Evolutionary conservation across 192 early-diverging fungal species (phyloP), one percentile per base, ranked within the genome.

Genomic region (Entomortierella chlamydospora): DNA sequence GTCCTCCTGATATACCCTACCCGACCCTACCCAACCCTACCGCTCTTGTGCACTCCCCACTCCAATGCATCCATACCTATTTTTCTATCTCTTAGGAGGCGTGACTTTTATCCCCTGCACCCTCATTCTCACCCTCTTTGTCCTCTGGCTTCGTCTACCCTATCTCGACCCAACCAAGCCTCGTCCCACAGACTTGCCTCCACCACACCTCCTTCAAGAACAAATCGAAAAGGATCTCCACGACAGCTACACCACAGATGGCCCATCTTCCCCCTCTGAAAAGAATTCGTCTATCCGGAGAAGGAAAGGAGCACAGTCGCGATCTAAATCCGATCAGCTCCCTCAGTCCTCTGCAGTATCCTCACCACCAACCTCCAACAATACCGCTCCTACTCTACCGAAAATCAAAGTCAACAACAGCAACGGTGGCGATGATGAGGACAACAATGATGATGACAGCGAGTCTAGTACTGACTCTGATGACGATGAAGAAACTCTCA

Each of bases 31-130:
- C n/a, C n/a, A n/a, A n/a, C n/a, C n/a, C n/a, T n/a, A n/a, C n/a
- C n/a, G n/a, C n/a, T n/a, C n/a, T n/a, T n/a, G n/a, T n/a, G 11
- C 39, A 30, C 49, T 42, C n/a, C 54, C 4, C 37, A 11, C n/a
- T 63, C 49, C 3, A 54, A 79, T 79, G 76, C 76, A 79, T 54
- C 76, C 84, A 18, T 72, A 76, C 37, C 26, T 82, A 1, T 71
- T 82, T 62, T 81, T 73, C 33, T 86, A 86, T 56, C 41, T 83
- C 30, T 54, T 83, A 42, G 84, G 84, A 28, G 85, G 85, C 15
- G 26, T 84, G 31, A 84, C 85, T 26, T 67, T 86, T 29, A 67
- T 86, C 20, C 85, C 85, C 0, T 13, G 81, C 45, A 70, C 79
- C 0, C 34, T 85, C 31, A 28, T 70, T 20, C 12, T 67, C 20